Base-by-base conservation (phyloP, 2,329 filamentous ascomycete genomes). In the Seiridium unicorne region DNA sequence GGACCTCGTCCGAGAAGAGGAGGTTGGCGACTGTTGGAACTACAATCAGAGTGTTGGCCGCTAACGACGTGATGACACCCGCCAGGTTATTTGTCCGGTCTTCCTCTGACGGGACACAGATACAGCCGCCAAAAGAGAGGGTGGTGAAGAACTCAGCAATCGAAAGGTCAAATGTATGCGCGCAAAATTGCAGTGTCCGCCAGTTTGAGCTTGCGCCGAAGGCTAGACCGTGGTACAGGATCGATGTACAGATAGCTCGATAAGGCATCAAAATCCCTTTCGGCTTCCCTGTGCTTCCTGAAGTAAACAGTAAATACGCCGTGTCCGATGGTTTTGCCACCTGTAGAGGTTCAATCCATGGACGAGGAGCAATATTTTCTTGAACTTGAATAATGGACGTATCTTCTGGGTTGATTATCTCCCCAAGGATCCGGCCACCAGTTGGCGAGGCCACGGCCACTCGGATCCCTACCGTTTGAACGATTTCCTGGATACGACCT, bases 251-350 rank as follows among this genome's bases (percentile, higher is more conserved):
- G 42, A 88, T 77, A 3, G 87, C 82, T 3, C 89, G 79, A 9
- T 85, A 85, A 0, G 71, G 71, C 5, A 68, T 73, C 51, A 75
- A 76, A 54, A 86, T 83, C 1, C 77, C 87, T 60, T 86, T 85
- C 0, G 84, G 83, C 56, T 79, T 80, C 53, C 80, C 81, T 1
- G 84, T 83, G 0, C 83, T 84, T 0, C 84, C 83, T 2, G 82
- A 83, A 0, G 82, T 83, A 62, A 89, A 86, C 4, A 90, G 80
- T 2, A 87, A 77, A 65, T 87, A 89, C 0, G 87, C 86, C 2
- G 79, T 77, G 31, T 83, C 79, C 26, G 80, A 74, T 31, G 0
- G 80, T 75, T 0, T 73, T 68, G 0, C 77, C 72, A 10, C 72
- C 70, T 57, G 81, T 78, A 6, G 5, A 4, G 53, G 40, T 44